Conservation (phyloP, 306 rosid genomes). For the Datisca glomerata region DNA sequence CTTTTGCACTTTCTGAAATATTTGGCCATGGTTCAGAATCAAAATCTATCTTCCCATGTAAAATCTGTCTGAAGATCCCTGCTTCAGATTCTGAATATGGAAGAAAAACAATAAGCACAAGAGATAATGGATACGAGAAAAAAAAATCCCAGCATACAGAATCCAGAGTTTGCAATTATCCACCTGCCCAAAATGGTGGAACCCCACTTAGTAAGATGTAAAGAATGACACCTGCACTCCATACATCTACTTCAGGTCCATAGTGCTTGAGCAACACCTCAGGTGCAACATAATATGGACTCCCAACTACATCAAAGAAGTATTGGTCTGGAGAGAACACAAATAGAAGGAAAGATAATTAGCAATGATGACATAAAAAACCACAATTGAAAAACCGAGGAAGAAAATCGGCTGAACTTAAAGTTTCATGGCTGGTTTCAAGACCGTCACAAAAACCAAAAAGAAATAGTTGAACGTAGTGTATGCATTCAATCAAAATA, state of each 20-base stretch:
- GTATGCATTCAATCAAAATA: too few relatives aligned
- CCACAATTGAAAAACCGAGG: background rate
- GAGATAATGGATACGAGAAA: background rate
- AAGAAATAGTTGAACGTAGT: too few relatives aligned
- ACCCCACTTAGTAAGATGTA: slow-evolving; percentile 83
- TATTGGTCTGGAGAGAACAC: slow-evolving; percentile 41
- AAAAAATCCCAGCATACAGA: background rate
- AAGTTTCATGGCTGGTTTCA: background rate
- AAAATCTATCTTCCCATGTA: slow-evolving; percentile 61
- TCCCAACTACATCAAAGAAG: slow-evolving; percentile 70
- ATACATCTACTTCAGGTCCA: slow-evolving; percentile 81
- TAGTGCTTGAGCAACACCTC: slow-evolving; percentile 66
- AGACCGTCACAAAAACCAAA: background rate
- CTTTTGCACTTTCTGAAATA: slow-evolving; percentile 74
- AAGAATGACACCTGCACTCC: slow-evolving; percentile 95
- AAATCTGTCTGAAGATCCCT: slow-evolving; percentile 78
- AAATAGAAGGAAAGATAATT: slow-evolving; percentile 9
- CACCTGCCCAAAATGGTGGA: slow-evolving; percentile 97
- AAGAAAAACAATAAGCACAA: background rate
- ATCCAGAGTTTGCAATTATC: slow-evolving; percentile 8
- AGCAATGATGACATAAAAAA: background rate
- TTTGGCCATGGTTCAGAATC: slow-evolving; percentile 77
- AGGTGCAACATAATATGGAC: slow-evolving; percentile 87
- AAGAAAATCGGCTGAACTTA: background rate
- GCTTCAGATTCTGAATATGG: slow-evolving; percentile 57